These are phyloP conservation scores for Tuber magnatum DNA, from an alignment of 495 filamentous ascomycete genomes.

Conservation along the genomic window DNA sequence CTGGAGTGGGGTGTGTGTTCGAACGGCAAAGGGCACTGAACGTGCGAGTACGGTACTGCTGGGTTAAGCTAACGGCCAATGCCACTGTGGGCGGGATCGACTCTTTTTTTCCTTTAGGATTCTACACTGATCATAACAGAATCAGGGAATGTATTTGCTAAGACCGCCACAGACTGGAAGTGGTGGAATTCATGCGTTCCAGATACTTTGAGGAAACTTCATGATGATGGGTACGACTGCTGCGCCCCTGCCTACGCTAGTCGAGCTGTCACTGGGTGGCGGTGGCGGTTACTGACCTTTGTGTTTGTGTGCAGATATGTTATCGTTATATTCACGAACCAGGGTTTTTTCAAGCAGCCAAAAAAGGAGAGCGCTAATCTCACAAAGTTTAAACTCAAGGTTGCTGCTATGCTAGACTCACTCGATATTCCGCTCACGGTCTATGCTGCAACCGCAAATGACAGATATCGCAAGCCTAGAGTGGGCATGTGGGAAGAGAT, in stretches of 20 bases:
- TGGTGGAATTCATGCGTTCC: conserved; percentile 84
- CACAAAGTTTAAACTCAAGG: conserved; percentile 70
- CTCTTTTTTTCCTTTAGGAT: conserved; percentile 53
- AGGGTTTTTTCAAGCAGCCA: conserved; percentile 69
- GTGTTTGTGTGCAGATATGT: conserved; percentile 52
- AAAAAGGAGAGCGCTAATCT: conserved; percentile 57
- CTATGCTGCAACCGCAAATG: conserved; percentile 75
- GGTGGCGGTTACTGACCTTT: background rate
- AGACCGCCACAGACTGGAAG: conserved; percentile 73
- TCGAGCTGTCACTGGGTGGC: background rate
- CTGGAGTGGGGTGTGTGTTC: background rate
- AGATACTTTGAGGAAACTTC: conserved; percentile 54
- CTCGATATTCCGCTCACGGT: conserved; percentile 71
- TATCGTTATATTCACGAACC: conserved; percentile 78
- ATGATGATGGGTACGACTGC: conserved; percentile 58
- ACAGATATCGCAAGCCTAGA: conserved; percentile 78
- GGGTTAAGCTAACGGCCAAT: conserved; percentile 14
- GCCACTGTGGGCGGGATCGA: conserved; percentile 1
- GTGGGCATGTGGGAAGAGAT: conserved; percentile 85
- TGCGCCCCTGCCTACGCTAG: background rate
- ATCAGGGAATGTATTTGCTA: conserved; percentile 72
- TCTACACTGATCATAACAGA: conserved; percentile 73
- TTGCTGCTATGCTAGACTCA: conserved; percentile 57
- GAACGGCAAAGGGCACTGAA: background rate
- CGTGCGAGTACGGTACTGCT: background rate